Evolutionary conservation across 176 grass and related monocot genomes (phyloP).

Genomic region (Poa pratensis): DNA sequence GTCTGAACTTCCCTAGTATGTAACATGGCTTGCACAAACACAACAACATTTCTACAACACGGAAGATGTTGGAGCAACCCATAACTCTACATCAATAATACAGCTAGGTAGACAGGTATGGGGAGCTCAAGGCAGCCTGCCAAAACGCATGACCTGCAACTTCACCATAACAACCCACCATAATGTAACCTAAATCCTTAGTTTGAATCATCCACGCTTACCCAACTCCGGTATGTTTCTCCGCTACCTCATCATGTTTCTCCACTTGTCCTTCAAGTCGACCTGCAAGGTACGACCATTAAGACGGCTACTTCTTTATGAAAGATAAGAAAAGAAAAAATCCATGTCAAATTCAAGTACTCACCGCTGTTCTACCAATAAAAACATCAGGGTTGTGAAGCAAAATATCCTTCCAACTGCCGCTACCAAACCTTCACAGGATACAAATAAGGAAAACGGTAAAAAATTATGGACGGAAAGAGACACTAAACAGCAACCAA

Average conservation of each 20-base stretch:
- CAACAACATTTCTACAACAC: background rate
- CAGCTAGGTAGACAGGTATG: background rate
- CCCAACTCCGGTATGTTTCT: background rate
- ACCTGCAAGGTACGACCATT: slow-evolving; percentile 39
- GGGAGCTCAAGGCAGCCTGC: background rate
- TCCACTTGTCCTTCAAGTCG: slow-evolving; percentile 95
- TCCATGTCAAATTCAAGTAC: slow-evolving; percentile 17
- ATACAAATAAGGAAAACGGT: background rate
- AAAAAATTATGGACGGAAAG: background rate
- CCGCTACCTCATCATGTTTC: slow-evolving; percentile 68
- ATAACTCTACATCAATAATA: background rate
- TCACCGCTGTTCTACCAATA: slow-evolving; percentile 61
- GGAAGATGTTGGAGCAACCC: too few relatives aligned
- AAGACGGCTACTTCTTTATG: background rate
- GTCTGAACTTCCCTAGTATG: background rate
- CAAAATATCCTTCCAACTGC: slow-evolving; percentile 77
- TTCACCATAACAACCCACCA: background rate
- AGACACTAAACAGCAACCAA: background rate
- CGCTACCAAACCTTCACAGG: slow-evolving; percentile 56
- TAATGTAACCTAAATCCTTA: background rate
- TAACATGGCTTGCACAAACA: background rate
- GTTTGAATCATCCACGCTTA: background rate
- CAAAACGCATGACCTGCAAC: background rate
- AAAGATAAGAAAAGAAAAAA: background rate
- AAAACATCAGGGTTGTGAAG: slow-evolving; percentile 58